A percentile compares a stretch with the other conserved stretches of the same genome.
Evolutionary conservation across 352 stramenopile species (phyloP).

Genomic region (Phytopythium sindhum): DNA sequence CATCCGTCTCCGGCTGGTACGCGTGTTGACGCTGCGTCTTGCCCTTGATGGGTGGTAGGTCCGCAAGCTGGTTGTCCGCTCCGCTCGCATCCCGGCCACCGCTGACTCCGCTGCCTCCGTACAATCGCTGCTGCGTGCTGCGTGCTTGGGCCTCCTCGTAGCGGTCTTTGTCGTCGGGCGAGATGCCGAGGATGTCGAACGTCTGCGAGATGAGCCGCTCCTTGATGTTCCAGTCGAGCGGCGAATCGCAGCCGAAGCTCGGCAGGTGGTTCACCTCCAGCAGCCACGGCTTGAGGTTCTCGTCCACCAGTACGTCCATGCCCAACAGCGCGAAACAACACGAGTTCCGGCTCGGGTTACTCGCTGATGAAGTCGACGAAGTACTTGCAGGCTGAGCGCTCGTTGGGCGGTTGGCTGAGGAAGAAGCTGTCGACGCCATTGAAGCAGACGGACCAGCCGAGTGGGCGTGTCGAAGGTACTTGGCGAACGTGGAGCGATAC

Average conservation of each 20-base stretch:
- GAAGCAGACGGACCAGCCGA: conserved; percentile 18
- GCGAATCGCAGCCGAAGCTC: conserved; percentile 94
- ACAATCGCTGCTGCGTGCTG: conserved; percentile 59
- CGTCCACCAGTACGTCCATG: conserved; percentile 96
- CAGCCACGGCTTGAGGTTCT: conserved; percentile 93
- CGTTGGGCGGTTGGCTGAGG: conserved; percentile 8
- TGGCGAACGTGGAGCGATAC: conserved; percentile 87
- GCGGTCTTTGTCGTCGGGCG: conserved; percentile 63
- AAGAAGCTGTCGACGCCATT: not conserved
- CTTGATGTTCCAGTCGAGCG: conserved; percentile 95
- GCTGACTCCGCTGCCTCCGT: conserved; percentile 26
- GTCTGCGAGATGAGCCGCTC: conserved; percentile 91
- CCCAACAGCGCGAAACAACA: conserved; percentile 93
- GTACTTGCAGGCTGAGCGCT: conserved; percentile 9
- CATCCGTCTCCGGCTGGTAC: conserved; percentile 8
- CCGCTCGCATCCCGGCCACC: conserved; percentile 14
- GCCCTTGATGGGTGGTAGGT: conserved; percentile 5
- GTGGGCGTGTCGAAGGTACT: conserved; percentile 63
- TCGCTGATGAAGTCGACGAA: not conserved
- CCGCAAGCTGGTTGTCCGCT: conserved; percentile 22
- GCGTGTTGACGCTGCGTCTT: conserved; percentile 9
- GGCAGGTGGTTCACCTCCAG: conserved; percentile 98
- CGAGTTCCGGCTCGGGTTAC: conserved; percentile 15
- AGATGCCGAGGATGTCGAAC: conserved; percentile 85
- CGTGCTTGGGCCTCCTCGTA: conserved; percentile 73